A percentile compares a stretch with the other conserved stretches of the same genome.
Conservation (phyloP, 129 eudicot species). For the Flaveria sonorensis region DNA sequence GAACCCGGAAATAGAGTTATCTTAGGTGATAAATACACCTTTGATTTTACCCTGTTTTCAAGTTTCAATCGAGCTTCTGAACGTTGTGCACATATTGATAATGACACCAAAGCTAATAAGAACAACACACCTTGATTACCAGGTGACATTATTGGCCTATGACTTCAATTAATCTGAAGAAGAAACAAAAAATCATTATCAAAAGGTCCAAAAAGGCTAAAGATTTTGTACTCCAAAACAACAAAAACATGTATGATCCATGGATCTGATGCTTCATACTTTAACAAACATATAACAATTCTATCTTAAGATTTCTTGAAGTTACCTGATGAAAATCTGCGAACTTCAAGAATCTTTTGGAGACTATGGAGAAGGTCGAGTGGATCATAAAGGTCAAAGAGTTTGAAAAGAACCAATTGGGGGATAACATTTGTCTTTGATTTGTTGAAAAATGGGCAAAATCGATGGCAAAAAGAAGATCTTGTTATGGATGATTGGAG, state of each 20-base stretch:
- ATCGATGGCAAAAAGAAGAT: not conserved
- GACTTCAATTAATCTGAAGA: conserved; percentile 22
- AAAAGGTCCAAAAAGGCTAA: not conserved
- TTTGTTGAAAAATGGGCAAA: not conserved
- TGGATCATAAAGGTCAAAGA: not conserved
- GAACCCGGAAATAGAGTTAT: conserved; percentile 55
- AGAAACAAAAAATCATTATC: not conserved
- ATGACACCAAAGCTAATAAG: conserved; percentile 23
- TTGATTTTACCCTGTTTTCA: conserved; percentile 46
- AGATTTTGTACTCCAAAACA: not conserved
- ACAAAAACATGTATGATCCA: not conserved
- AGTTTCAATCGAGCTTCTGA: conserved; percentile 28
- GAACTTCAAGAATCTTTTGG: not conserved
- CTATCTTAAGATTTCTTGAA: not conserved
- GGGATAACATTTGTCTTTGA: not conserved
- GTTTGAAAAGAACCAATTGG: not conserved
- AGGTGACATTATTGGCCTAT: conserved; percentile 33
- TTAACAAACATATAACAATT: not conserved
- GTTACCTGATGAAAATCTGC: conserved; percentile 11
- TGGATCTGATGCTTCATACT: not conserved
- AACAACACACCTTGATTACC: conserved; percentile 21
- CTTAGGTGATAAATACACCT: conserved; percentile 54
- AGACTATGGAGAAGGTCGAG: not conserved
- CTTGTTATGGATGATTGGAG: not conserved
- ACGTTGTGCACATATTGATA: conserved; percentile 24